Evolutionary conservation across 768 basidiomycete genomes (phyloP).

Genomic region (Termitomyces sp.): DNA sequence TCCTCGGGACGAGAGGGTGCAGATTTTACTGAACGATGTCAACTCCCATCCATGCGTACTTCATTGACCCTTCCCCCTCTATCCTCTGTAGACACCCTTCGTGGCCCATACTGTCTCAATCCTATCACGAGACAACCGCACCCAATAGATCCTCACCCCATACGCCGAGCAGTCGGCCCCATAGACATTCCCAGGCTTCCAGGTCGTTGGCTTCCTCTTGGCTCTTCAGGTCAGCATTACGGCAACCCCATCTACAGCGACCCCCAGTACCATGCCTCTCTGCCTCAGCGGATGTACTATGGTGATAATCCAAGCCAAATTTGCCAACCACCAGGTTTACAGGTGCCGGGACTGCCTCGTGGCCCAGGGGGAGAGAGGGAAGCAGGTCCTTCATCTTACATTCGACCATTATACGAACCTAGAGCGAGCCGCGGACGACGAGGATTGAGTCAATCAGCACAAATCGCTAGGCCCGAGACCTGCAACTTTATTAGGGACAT

Average conservation of each 20-base stretch:
- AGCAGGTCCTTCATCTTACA: constrained; percentile 40
- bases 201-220: constrained; percentile 13
- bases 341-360: constrained; percentile 15
- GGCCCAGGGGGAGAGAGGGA: constrained; percentile 34
- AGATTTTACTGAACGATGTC: constrained; percentile 10
- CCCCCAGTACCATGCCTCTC: constrained; percentile 24
- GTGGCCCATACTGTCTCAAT: constrained; percentile 3
- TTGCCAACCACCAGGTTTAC: constrained; percentile 10
- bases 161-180: constrained; percentile 4
- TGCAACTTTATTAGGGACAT: constrained; percentile 7
- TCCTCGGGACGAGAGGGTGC: constrained; percentile 2
- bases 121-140: constrained; percentile 7
- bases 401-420: constrained; percentile 18
- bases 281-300: constrained; percentile 22
- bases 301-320: constrained; percentile 12
- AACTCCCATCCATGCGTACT: constrained; percentile 14
- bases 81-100: constrained; percentile 6
- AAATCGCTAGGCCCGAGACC: constrained; percentile 16
- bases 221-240: constrained; percentile 19
- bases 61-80: constrained; percentile 12
- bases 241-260: constrained; percentile 27
- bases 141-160: not conserved
- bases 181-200: constrained; percentile 14
- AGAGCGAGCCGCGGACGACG: constrained; percentile 13
- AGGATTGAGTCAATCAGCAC: constrained; percentile 20